Percentiles rank a stretch among this genome's conserved stretches.
phyloP scores from a whole-genome alignment of 1,284 basidiomycete genomes.

The Cystobasidium pallidum region DNA sequence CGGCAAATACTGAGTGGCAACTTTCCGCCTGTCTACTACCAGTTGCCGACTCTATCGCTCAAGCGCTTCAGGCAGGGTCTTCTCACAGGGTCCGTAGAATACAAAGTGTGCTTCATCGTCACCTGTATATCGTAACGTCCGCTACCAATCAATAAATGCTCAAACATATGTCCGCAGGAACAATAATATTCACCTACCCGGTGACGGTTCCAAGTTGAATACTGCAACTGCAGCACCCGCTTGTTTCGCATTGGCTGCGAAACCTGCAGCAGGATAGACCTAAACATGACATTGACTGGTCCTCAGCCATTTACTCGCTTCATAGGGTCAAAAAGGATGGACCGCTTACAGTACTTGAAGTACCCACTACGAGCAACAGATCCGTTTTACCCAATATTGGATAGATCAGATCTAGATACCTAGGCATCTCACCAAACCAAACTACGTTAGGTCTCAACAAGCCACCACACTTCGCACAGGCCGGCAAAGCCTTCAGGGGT shows the following conservation, averaged over 20 bases:
- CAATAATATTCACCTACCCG: constrained; percentile 7
- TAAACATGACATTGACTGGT: neutral
- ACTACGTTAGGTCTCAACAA: constrained; percentile 67
- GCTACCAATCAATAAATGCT: neutral
- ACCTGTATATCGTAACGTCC: constrained; percentile 53
- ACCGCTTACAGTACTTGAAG: constrained; percentile 62
- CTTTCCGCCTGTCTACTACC: too few relatives aligned
- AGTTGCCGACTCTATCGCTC: neutral
- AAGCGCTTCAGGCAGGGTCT: constrained; percentile 55
- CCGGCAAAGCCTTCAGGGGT: constrained; percentile 61
- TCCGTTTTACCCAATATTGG: constrained; percentile 62
- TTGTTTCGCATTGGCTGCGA: constrained; percentile 57
- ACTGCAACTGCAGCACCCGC: constrained; percentile 63
- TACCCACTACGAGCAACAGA: constrained; percentile 67
- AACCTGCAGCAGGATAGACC: constrained; percentile 61
- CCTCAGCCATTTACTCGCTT: too few relatives aligned
- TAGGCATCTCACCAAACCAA: constrained; percentile 67
- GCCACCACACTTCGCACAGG: constrained; percentile 56
- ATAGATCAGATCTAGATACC: constrained; percentile 61
- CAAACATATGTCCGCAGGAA: neutral
- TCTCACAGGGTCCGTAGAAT: constrained; percentile 62
- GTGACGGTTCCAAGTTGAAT: constrained; percentile 64
- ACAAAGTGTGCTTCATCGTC: constrained; percentile 62
- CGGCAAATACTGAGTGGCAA: too few relatives aligned
- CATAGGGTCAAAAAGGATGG: neutral